Percentiles rank a stretch among this genome's conserved stretches.
phyloP scores from a whole-genome alignment of 2,329 filamentous ascomycete species.

The Atkinsonella texensis region DNA sequence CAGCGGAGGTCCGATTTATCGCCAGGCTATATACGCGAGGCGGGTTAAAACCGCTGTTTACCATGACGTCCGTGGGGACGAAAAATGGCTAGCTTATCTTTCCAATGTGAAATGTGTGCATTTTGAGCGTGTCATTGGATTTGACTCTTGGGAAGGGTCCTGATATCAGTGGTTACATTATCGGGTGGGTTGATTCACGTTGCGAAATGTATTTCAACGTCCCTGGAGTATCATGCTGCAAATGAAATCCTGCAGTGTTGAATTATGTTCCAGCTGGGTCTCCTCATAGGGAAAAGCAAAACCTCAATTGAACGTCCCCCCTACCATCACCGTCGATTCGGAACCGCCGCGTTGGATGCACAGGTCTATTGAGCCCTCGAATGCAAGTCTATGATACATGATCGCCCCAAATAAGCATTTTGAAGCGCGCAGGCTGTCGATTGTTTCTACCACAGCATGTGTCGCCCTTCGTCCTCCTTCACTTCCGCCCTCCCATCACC shows the following conservation, averaged over 20 bases:
- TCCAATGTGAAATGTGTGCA: no score
- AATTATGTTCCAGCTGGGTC: not conserved
- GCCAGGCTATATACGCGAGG: not conserved
- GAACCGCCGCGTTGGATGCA: conserved; percentile 8
- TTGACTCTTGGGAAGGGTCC: no score
- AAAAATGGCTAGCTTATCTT: not conserved
- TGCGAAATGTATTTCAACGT: no score
- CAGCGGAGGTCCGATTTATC: not conserved
- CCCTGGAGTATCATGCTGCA: not conserved
- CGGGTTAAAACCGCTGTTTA: not conserved
- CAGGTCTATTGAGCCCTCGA: conserved; percentile 22
- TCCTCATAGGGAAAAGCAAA: not conserved
- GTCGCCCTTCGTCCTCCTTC: conserved; percentile 8
- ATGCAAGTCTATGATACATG: conserved; percentile 32
- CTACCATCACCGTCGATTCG: not conserved
- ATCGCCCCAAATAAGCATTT: conserved; percentile 16
- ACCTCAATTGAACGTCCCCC: no score
- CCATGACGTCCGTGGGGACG: not conserved
- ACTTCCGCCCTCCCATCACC: conserved; percentile 8
- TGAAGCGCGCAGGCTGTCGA: conserved; percentile 7
- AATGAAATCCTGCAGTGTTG: not conserved
- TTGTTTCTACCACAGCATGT: conserved; percentile 16
- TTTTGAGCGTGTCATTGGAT: no score
- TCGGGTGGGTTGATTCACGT: no score
- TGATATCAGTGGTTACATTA: no score